Evolutionary conservation across 1,139 yeast species (phyloP).

Genomic region (Blastobotrys elegans): DNA sequence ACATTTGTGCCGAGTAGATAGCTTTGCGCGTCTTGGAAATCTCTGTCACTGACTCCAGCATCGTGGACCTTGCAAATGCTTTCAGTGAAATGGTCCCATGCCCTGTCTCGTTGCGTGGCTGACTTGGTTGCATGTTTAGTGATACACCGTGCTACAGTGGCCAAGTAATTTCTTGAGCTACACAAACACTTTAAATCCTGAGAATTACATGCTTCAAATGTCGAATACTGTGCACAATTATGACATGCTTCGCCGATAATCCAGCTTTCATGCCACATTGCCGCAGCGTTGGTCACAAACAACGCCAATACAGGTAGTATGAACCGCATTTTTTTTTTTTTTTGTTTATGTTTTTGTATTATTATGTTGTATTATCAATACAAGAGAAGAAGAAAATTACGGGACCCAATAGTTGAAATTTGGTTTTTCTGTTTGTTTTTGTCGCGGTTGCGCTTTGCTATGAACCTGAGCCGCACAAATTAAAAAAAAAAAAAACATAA

Average conservation of each 20-base stretch:
- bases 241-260: constrained; percentile 32
- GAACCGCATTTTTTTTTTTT: neutral
- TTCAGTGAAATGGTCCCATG: constrained; percentile 32
- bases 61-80: constrained; percentile 28
- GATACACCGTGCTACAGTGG: constrained; percentile 30
- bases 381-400: too few relatives aligned
- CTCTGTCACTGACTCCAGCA: constrained; percentile 22
- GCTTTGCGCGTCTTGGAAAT: constrained; percentile 22
- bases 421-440: too few relatives aligned
- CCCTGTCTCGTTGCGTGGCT: constrained; percentile 23
- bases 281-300: constrained; percentile 10
- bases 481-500: neutral
- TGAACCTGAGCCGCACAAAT: constrained; percentile 6
- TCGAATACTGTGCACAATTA: constrained; percentile 23
- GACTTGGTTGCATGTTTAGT: constrained; percentile 19
- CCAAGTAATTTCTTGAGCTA: constrained; percentile 26
- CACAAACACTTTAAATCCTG: constrained; percentile 34
- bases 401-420: too few relatives aligned
- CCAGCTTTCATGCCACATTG: constrained; percentile 34
- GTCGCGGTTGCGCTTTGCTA: too few relatives aligned
- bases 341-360: too few relatives aligned
- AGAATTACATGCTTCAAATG: constrained; percentile 28
- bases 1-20: constrained; percentile 16
- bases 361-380: too few relatives aligned
- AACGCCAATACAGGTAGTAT: constrained; percentile 3